These are phyloP conservation scores for Russula emetica DNA, from an alignment of 768 basidiomycete genomes.

Conservation along the genomic window DNA sequence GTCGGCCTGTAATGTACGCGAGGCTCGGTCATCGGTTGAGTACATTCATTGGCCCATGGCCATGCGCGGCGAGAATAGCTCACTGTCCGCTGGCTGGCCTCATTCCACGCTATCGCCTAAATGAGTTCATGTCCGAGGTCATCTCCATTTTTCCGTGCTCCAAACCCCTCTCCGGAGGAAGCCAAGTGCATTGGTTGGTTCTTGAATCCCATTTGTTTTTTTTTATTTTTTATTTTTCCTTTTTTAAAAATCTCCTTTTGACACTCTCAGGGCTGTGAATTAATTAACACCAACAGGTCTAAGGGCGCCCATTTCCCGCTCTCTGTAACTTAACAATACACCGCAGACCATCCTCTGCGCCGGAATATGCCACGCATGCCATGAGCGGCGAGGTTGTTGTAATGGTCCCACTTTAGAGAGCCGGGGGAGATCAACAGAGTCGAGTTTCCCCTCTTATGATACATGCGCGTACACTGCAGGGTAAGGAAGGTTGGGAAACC, in stretches of 20 bases:
- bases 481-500: slow-evolving; percentile 2
- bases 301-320: slow-evolving; percentile 11
- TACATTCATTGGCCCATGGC: background rate
- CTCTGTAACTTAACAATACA: background rate
- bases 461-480: background rate
- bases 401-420: background rate
- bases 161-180: background rate
- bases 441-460: background rate
- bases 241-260: background rate
- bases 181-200: background rate
- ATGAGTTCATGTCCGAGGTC: slow-evolving; percentile 24
- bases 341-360: background rate
- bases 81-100: background rate
- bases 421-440: too few relatives aligned
- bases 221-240: too few relatives aligned
- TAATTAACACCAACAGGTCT: slow-evolving; percentile 1
- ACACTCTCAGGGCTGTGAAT: background rate
- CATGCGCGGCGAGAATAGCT: background rate
- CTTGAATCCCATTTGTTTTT: background rate
- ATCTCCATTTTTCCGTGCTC: background rate
- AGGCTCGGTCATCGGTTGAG: background rate
- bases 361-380: background rate
- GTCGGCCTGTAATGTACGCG: slow-evolving; percentile 1
- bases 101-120: slow-evolving; percentile 10
- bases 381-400: background rate